Evolutionary conservation across 805 yeast genomes (phyloP).

Genomic region (Suhomyces sp.): DNA sequence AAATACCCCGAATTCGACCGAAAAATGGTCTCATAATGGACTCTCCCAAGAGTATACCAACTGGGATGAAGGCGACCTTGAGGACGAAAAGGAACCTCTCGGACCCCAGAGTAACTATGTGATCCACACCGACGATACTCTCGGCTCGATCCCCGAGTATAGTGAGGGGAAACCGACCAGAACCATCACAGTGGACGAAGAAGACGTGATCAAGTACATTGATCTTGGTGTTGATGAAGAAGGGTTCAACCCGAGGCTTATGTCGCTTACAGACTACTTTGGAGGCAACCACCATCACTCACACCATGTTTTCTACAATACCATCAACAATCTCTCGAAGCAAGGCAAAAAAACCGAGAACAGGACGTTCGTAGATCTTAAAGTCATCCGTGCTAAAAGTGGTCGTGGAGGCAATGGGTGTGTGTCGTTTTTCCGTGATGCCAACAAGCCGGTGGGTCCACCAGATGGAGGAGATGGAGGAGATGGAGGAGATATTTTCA

Average conservation of each 20-base stretch:
- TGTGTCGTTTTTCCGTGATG: constrained; percentile 83
- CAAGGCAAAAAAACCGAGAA: constrained; percentile 37
- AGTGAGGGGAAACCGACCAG: neutral
- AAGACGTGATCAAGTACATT: constrained; percentile 10
- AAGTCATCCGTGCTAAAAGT: constrained; percentile 62
- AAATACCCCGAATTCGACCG: no score
- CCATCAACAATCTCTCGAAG: constrained; percentile 20
- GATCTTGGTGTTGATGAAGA: constrained; percentile 19
- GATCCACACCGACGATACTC: constrained; percentile 3
- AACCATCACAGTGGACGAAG: neutral
- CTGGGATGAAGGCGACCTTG: neutral
- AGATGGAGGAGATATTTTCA: constrained; percentile 80
- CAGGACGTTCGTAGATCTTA: constrained; percentile 55
- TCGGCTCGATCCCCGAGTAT: neutral
- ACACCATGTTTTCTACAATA: constrained; percentile 38
- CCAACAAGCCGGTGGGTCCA: constrained; percentile 83
- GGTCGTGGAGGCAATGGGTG: constrained; percentile 91
- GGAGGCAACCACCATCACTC: constrained; percentile 41
- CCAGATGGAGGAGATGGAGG: constrained; percentile 99
- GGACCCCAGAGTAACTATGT: constrained; percentile 3
- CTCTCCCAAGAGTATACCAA: neutral
- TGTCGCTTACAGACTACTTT: constrained; percentile 39
- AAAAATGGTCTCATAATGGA: neutral
- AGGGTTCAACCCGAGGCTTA: constrained; percentile 15
- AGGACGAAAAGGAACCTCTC: neutral